phyloP scores from a whole-genome alignment of 2,329 filamentous ascomycete species.

The Hawksworthiomyces lignivorus region DNA sequence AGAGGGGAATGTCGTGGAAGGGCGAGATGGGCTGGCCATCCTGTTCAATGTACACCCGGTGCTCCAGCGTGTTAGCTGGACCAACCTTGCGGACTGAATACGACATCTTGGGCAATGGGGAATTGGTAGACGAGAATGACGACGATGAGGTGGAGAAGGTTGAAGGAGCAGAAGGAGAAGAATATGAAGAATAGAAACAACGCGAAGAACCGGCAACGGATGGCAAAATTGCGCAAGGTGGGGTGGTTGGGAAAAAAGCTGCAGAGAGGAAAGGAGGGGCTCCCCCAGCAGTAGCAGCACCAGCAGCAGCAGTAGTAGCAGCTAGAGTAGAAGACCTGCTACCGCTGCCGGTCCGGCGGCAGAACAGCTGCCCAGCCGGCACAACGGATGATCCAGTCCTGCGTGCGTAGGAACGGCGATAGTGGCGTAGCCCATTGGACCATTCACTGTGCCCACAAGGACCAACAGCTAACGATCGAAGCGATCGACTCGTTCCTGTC shows the following conservation, averaged over 20 bases:
- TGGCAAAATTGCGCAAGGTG: conserved; percentile 1
- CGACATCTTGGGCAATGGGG: conserved; percentile 36
- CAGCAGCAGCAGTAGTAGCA: no score
- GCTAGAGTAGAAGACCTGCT: no score
- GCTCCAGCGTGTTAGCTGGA: conserved; percentile 86
- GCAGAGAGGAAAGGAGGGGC: conserved; percentile 9
- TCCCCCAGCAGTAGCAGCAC: no score
- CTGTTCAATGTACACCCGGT: conserved; percentile 96
- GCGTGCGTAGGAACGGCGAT: no score
- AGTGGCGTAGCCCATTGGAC: conserved; percentile 8
- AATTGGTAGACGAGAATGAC: conserved; percentile 12
- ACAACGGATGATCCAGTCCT: no score
- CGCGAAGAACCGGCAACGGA: neutral
- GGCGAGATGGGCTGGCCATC: conserved; percentile 89
- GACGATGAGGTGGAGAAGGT: conserved; percentile 11
- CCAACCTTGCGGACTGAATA: conserved; percentile 84
- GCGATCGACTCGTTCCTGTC: neutral
- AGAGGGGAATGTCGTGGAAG: conserved; percentile 98
- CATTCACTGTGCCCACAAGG: neutral
- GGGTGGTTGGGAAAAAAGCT: conserved; percentile 3
- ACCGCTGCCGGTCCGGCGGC: no score
- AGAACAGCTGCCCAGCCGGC: no score
- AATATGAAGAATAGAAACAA: neutral
- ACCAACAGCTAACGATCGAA: no score
- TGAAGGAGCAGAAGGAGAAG: conserved; percentile 18